These are phyloP conservation scores for Fragaria ananassa DNA, from an alignment of 306 rosid genomes.

Conservation along the genomic window DNA sequence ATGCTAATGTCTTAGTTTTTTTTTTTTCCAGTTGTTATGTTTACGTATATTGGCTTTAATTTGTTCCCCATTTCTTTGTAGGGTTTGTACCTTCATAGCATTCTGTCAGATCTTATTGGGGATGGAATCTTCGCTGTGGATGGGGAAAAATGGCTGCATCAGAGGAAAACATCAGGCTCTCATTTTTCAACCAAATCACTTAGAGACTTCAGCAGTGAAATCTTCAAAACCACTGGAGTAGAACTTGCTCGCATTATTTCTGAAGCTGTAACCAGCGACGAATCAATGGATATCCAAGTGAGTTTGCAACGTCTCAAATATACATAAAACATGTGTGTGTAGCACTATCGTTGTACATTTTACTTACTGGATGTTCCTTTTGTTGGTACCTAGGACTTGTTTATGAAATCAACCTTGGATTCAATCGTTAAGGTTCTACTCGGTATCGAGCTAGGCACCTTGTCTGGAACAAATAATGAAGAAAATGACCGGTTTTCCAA, in stretches of 20 bases:
- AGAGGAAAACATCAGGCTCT: not conserved
- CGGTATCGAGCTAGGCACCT: constrained; percentile 19
- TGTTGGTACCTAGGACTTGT: constrained; percentile 21
- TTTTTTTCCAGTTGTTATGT: too few species aligned
- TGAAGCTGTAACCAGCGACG: constrained; percentile 15
- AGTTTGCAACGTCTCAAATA: not conserved
- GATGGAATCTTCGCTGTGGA: not conserved
- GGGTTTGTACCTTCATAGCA: not conserved
- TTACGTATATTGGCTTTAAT: too few species aligned
- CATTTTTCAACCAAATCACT: not conserved
- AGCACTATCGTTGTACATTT: too few species aligned
- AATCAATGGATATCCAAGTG: constrained; percentile 27
- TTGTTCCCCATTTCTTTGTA: constrained; percentile 14
- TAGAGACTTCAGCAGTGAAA: not conserved
- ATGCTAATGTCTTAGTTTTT: not conserved
- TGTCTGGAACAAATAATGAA: constrained; percentile 23
- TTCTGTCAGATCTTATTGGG: not conserved
- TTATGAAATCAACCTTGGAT: constrained; percentile 31
- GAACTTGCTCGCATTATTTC: constrained; percentile 24
- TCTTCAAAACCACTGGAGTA: constrained; percentile 22
- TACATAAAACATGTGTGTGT: too few species aligned
- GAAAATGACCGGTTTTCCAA: constrained; percentile 15
- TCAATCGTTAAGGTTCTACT: constrained; percentile 10
- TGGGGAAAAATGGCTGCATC: not conserved
- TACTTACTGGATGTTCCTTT: constrained; percentile 2